These are phyloP conservation scores for Ogataea zsoltii DNA, from an alignment of 805 yeast genomes.

Conservation along the genomic window DNA sequence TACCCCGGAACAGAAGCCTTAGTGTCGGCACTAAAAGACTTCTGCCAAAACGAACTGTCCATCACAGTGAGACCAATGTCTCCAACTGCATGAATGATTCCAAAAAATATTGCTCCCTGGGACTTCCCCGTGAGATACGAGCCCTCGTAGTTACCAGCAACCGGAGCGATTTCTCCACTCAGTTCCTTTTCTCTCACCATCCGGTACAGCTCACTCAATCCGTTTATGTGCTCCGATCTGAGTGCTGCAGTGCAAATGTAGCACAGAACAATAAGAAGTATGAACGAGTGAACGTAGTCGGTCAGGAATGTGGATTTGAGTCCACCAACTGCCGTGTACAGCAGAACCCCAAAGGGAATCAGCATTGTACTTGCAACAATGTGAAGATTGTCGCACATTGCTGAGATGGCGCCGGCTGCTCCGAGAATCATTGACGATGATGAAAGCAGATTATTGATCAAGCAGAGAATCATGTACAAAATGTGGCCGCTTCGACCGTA, in stretches of 20 bases:
- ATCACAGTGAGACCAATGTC: slow-evolving; percentile 40
- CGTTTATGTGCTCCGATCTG: slow-evolving; percentile 31
- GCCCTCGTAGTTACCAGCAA: slow-evolving; percentile 38
- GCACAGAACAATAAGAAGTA: slow-evolving; percentile 33
- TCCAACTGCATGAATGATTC: slow-evolving; percentile 37
- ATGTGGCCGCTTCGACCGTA: slow-evolving; percentile 27
- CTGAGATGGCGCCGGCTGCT: slow-evolving; percentile 30
- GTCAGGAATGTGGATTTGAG: slow-evolving; percentile 37
- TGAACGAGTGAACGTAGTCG: slow-evolving; percentile 37
- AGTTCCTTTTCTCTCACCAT: slow-evolving; percentile 20
- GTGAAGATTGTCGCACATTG: slow-evolving; percentile 28
- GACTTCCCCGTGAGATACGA: slow-evolving; percentile 40
- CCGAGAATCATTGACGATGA: slow-evolving; percentile 33
- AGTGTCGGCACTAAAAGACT: slow-evolving; percentile 38
- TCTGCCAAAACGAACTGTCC: slow-evolving; percentile 44
- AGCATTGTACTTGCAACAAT: slow-evolving; percentile 29
- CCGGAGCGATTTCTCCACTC: slow-evolving; percentile 21
- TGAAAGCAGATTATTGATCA: slow-evolving; percentile 29
- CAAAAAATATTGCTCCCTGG: slow-evolving; percentile 37
- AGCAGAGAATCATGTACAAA: slow-evolving; percentile 20
- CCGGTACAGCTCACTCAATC: slow-evolving; percentile 33
- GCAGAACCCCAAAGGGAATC: slow-evolving; percentile 36
- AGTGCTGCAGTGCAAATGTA: slow-evolving; percentile 32
- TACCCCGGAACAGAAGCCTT: slow-evolving; percentile 41
- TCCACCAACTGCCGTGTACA: slow-evolving; percentile 39